Base-by-base conservation (phyloP, 768 basidiomycete species). In the Cyclocybe aegerita region DNA sequence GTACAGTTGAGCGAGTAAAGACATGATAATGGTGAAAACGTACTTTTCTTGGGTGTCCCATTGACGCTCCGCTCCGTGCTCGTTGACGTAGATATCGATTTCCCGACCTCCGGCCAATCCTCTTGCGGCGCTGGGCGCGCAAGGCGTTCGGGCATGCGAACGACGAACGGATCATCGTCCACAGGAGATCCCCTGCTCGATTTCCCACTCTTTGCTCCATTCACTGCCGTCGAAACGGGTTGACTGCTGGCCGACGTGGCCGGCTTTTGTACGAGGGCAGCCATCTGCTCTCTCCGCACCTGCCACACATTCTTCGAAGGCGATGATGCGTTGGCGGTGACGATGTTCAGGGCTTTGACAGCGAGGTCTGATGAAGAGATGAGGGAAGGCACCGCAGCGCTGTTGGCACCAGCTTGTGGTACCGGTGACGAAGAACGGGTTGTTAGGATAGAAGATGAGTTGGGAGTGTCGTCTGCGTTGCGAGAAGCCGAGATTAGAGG, bases 81-180 rank as follows among this genome's bases (percentile, higher is more conserved):
- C 23, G 54, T 23, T 31, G 57, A 44, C 8, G 48, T 12, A n/a
- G 43, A 40, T 23, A 52, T 14, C 34, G 55, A 33, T 46, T 62
- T 57, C 12, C 60, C 60, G 14, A 62, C 58, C 45, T 60, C 56
- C 23, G 56, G 61, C 59, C 61, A 62, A 41, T 43, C 51, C 7
- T 29, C 46, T 23, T 39, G 53, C 37, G 52, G 48, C 23, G 39
- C 41, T 43, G 14, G 41, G 48, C 10, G 44, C n/a, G 16, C 44
- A 45, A 35, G 55, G 17, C 49, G 33, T 23, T 36, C 31, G 12
- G 65, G 65, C 9, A 70, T 52, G 14, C 71, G 71, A 16, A 80
- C 70, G 45, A 80, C 64, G 52, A 79, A 76, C 2, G 78, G 69
- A 63, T 82, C 76, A 36, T 72, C 66, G 15, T 63, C 43, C 30